Base-by-base conservation (phyloP, 2,329 filamentous ascomycete genomes). In the Cladosporium sp. region DNA sequence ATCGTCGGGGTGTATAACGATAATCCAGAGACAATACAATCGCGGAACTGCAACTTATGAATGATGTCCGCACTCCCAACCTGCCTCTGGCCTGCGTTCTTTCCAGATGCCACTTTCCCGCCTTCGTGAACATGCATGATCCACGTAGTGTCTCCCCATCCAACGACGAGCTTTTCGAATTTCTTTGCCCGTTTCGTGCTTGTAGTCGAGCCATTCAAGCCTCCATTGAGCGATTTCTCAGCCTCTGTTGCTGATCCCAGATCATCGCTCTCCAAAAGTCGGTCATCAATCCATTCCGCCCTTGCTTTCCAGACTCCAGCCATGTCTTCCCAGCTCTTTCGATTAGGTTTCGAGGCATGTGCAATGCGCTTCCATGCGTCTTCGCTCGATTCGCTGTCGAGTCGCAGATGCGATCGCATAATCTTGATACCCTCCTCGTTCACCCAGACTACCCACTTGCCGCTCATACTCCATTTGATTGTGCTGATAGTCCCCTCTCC, bases 401-500 rank as follows among this genome's bases (percentile, higher is more conserved):
- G 80, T 65, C 92, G 85, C 19, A 95, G 71, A 70, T 94, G 90
- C 4, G 91, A 91, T 38, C 94, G 85, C 92, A 97, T 97, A 61
- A 99, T 94, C 73, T 97, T 97, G 71, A 97, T 95, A 3, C 94
- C 94, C 68, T 95, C 88, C 74, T 99, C 94, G 69, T 97, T 99
- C 40, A 96, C 82, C 94, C 94, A 99, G 0, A 87, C 90, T 1
- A 97, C 89, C 69, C 92, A 97, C 75, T 89, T 94, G 0, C 94
- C 93, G 0, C 91, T 93, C 40, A 93, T 73, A 0, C 93, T 97
- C 92, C 93, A 99, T 73, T 95, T 93, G 69, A 99, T 94, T 3
- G 87, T 89, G 71, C 86, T 93, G 63, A 99, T 94, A 2, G 86
- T 85, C 3, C 94, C 94, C 76, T 99, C 95, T 2, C 94, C 94